Conservation (phyloP, 441 rosid species). For the Lagerstroemia fauriei region DNA sequence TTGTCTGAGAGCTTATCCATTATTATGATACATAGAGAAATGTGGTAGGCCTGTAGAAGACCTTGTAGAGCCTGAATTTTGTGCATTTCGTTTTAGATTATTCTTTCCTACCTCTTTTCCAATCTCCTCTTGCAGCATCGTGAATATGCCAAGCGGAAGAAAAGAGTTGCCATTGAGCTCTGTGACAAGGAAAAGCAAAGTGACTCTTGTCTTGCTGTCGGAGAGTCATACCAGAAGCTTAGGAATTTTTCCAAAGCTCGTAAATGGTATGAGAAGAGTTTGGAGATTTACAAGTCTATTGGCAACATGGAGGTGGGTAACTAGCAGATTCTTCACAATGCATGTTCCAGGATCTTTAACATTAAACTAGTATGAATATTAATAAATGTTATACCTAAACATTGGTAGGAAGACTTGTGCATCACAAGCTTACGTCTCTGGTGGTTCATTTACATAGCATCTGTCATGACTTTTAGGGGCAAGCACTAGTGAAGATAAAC, state of each 20-base stretch:
- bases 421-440: too few species aligned
- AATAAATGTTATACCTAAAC: not conserved
- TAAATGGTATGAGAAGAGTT: constrained; percentile 73
- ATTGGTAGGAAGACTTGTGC: not conserved
- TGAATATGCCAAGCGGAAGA: constrained; percentile 75
- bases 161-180: too few species aligned
- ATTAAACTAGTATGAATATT: not conserved
- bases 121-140: constrained; percentile 50
- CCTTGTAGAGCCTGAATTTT: not conserved
- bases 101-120: not conserved
- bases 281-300: constrained; percentile 66
- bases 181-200: constrained; percentile 78
- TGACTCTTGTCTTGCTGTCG: constrained; percentile 74
- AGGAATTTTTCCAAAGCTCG: constrained; percentile 73
- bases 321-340: not conserved
- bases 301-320: constrained; percentile 78
- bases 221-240: constrained; percentile 87
- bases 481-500: constrained; percentile 76
- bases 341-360: not conserved
- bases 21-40: not conserved
- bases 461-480: constrained; percentile 64
- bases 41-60: not conserved
- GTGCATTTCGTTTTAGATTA: not conserved
- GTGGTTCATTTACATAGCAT: constrained; percentile 25
- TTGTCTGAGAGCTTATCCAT: not conserved